phyloP scores from a whole-genome alignment of 441 rosid genomes.

The California macrophylla region DNA sequence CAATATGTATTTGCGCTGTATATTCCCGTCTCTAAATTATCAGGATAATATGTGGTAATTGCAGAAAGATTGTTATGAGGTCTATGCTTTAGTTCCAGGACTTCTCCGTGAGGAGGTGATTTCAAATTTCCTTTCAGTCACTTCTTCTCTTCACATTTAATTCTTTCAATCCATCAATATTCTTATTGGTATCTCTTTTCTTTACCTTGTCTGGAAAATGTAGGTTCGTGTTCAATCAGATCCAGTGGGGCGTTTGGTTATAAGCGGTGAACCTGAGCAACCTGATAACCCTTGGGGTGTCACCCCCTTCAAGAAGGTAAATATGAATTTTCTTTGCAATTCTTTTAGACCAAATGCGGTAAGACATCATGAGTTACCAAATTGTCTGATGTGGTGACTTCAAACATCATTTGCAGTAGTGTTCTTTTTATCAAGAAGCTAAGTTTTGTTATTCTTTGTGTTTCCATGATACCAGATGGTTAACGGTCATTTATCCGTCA shows the following conservation, averaged over 20 bases:
- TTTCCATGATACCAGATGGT: neutral
- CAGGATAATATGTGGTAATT: neutral
- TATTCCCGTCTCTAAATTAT: constrained; percentile 12
- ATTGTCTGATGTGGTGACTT: neutral
- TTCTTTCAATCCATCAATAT: neutral
- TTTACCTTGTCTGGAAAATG: constrained; percentile 14
- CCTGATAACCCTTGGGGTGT: constrained; percentile 70
- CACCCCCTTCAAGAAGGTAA: constrained; percentile 60
- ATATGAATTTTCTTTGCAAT: neutral
- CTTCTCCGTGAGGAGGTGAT: constrained; percentile 34
- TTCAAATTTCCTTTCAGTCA: neutral
- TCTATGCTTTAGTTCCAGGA: constrained; percentile 60
- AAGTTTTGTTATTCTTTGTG: neutral
- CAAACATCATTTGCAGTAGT: neutral
- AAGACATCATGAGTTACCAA: neutral
- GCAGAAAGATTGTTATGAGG: constrained; percentile 58
- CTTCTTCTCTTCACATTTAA: neutral
- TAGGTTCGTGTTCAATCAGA: constrained; percentile 71
- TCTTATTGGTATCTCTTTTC: neutral
- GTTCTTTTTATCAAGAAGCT: neutral
- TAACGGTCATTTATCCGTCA: neutral
- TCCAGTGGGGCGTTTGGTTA: constrained; percentile 65
- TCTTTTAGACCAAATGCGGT: no score
- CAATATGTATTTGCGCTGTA: neutral
- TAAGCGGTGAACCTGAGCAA: constrained; percentile 59